Conservation (phyloP, 2,329 filamentous ascomycete species). For the Diplodia sapinea region DNA sequence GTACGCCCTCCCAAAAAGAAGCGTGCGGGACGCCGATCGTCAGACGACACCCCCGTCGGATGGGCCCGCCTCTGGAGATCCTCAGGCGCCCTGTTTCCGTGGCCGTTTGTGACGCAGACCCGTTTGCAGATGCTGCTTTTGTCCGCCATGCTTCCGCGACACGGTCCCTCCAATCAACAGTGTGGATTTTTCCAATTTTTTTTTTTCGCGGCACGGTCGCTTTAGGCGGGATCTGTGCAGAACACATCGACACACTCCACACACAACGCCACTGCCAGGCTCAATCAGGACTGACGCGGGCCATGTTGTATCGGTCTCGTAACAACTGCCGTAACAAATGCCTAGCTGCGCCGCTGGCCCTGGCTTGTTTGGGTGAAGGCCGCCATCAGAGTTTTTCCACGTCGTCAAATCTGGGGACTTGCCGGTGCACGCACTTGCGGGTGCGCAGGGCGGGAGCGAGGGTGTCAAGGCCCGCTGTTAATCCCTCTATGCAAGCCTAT, state of each 20-base stretch:
- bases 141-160: not conserved
- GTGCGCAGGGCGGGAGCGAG: slow-evolving; percentile 10
- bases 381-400: slow-evolving; percentile 21
- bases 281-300: slow-evolving; percentile 2
- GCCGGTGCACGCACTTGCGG: slow-evolving; percentile 11
- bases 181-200: not conserved
- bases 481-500: slow-evolving; percentile 1
- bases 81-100: slow-evolving; percentile 13
- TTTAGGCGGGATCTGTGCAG: not conserved
- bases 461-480: slow-evolving; percentile 1
- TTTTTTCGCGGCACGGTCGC: slow-evolving; percentile 18
- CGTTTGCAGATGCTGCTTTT: slow-evolving; percentile 6
- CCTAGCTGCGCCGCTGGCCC: not conserved
- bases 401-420: slow-evolving; percentile 4
- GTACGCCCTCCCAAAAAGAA: slow-evolving; percentile 4
- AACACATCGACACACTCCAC: slow-evolving; percentile 1
- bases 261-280: not conserved
- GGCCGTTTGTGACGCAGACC: not conserved
- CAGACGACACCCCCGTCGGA: slow-evolving; percentile 9
- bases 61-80: slow-evolving; percentile 22
- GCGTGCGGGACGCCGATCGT: slow-evolving; percentile 14
- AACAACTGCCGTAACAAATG: not conserved
- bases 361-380: not conserved
- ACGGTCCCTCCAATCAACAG: slow-evolving; percentile 7
- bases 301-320: not conserved